A percentile compares a stretch with the other conserved stretches of the same genome.
Conservation (phyloP, 345 rosid genomes). For the Salix viminalis region DNA sequence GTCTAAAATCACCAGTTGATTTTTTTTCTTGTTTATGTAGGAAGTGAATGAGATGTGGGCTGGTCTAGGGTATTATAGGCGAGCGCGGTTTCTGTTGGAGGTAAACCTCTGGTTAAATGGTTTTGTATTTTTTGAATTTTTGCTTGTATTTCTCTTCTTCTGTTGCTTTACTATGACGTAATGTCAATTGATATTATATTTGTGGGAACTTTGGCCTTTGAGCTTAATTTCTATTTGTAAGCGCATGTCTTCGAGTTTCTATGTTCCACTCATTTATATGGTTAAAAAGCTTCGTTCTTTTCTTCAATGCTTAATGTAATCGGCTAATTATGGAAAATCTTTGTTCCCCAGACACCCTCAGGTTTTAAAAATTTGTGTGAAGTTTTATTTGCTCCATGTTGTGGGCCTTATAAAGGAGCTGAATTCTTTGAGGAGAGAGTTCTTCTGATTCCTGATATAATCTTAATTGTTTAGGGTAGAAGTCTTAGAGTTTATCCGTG, state of each 20-base stretch:
- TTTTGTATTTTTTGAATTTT: neutral
- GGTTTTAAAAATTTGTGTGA: neutral
- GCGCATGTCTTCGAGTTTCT: neutral
- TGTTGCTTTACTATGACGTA: neutral
- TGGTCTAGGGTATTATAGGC: slow-evolving; percentile 86
- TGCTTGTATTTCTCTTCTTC: neutral
- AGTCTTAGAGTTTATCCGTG: neutral
- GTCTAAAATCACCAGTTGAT: neutral
- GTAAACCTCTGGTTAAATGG: slow-evolving; percentile 27
- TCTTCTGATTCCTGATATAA: neutral
- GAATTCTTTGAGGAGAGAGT: neutral
- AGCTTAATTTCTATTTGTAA: neutral
- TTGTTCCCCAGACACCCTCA: neutral
- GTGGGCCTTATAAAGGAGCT: neutral
- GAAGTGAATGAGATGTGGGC: slow-evolving; percentile 99
- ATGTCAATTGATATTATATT: neutral
- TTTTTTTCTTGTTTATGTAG: slow-evolving; percentile 34
- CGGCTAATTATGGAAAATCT: neutral
- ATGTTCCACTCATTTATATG: neutral
- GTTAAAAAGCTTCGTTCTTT: neutral
- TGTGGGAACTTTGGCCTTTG: neutral
- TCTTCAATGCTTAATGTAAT: neutral
- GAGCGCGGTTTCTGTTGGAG: slow-evolving; percentile 88
- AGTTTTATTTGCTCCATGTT: neutral
- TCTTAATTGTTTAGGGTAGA: neutral